A percentile compares a stretch with the other conserved stretches of the same genome.
Conservation (phyloP, 495 filamentous ascomycete genomes). For the Hypoxylon rickii region DNA sequence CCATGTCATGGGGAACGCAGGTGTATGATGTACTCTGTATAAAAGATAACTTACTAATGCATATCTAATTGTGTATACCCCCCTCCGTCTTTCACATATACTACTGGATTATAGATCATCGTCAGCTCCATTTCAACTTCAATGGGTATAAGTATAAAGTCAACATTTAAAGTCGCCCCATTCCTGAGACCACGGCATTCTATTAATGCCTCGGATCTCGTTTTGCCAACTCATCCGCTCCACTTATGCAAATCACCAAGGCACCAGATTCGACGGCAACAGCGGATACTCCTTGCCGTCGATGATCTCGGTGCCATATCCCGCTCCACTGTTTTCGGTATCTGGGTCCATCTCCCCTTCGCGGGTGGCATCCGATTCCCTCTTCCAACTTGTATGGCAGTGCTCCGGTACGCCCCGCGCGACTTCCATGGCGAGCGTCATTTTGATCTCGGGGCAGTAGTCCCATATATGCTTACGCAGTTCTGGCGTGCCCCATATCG, state of each 20-base stretch:
- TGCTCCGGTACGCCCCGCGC: background rate
- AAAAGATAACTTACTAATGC: constrained; percentile 16
- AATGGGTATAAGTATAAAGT: too few relatives aligned
- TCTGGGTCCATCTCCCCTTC: background rate
- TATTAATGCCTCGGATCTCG: too few relatives aligned
- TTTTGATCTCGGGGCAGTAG: background rate
- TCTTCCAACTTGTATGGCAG: background rate
- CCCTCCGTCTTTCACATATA: too few relatives aligned
- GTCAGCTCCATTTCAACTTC: background rate
- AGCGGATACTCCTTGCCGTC: background rate
- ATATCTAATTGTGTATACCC: constrained; percentile 7
- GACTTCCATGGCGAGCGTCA: background rate
- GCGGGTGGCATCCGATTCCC: background rate
- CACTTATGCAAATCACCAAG: background rate
- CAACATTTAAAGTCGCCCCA: too few relatives aligned
- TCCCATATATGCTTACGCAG: background rate
- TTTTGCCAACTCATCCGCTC: too few relatives aligned
- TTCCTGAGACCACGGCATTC: too few relatives aligned
- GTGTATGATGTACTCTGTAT: constrained; percentile 27
- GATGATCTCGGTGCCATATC: background rate
- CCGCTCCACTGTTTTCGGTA: background rate
- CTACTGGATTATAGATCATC: background rate
- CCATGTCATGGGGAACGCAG: constrained; percentile 25
- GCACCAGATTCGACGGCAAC: background rate
- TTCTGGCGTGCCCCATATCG: background rate